These are phyloP conservation scores for Cordyceps cicadae DNA, from an alignment of 2,329 filamentous ascomycete genomes.

Conservation along the genomic window DNA sequence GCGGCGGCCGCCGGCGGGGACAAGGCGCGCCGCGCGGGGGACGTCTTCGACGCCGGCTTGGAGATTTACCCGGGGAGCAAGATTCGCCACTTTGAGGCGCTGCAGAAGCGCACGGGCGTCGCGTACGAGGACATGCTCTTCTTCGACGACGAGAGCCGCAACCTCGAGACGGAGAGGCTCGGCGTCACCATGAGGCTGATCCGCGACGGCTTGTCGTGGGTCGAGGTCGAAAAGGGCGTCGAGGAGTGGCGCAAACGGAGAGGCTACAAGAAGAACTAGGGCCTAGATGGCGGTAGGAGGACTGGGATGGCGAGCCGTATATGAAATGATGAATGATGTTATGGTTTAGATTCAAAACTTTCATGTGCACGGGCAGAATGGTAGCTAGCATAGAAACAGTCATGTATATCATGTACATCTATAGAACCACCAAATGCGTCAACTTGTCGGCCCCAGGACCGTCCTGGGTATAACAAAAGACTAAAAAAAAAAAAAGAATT, in stretches of 20 bases:
- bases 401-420: not conserved
- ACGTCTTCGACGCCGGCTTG: constrained; percentile 51
- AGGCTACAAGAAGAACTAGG: constrained; percentile 29
- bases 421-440: not conserved
- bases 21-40: constrained; percentile 38
- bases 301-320: not conserved
- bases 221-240: constrained; percentile 72
- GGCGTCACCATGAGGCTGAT: constrained; percentile 83
- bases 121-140: constrained; percentile 82
- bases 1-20: not conserved
- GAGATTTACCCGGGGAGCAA: constrained; percentile 73
- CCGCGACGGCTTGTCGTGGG: constrained; percentile 65
- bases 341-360: not conserved
- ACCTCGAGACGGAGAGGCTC: constrained; percentile 68
- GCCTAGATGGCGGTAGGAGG: not conserved
- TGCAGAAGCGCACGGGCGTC: constrained; percentile 64
- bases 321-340: not conserved
- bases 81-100: constrained; percentile 70
- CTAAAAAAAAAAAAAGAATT: not conserved
- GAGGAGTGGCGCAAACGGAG: constrained; percentile 70
- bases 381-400: not conserved
- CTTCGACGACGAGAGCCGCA: constrained; percentile 87
- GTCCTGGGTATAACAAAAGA: constrained; percentile 1
- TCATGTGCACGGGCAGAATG: not conserved
- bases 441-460: not conserved